A percentile compares a stretch with the other conserved stretches of the same genome.
Conservation (phyloP, 495 filamentous ascomycete species). For the Daldinia loculata region DNA sequence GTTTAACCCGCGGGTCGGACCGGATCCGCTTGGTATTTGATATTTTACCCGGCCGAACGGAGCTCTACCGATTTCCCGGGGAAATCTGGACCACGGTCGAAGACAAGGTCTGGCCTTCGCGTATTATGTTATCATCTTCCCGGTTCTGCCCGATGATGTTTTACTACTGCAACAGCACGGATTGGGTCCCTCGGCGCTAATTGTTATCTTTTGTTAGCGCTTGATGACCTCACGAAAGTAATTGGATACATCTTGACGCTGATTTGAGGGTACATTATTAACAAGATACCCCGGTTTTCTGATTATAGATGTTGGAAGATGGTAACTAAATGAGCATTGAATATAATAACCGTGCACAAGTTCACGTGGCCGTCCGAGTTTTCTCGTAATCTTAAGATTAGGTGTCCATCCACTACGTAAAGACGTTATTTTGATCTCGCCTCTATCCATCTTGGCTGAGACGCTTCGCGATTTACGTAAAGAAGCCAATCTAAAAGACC, state of each 20-base stretch:
- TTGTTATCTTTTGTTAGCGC: conserved; percentile 17
- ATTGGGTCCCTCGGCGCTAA: conserved; percentile 17
- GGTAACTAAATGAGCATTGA: conserved; percentile 13
- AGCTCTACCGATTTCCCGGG: conserved; percentile 31
- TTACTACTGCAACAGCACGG: conserved; percentile 24
- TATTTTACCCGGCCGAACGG: conserved; percentile 31
- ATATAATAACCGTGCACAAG: neutral
- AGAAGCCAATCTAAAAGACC: conserved; percentile 11
- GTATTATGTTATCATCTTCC: conserved; percentile 27
- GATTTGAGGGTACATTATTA: conserved; percentile 24
- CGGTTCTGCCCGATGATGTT: conserved; percentile 31
- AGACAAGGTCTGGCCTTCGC: conserved; percentile 12
- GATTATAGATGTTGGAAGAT: neutral
- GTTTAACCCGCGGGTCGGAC: conserved; percentile 37
- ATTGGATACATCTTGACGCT: conserved; percentile 18
- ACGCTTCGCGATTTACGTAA: conserved; percentile 30
- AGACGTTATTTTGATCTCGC: conserved; percentile 8
- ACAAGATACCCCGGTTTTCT: neutral
- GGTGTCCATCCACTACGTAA: conserved; percentile 29
- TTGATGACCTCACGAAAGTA: conserved; percentile 26
- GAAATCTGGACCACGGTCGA: conserved; percentile 34
- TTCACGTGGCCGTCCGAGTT: conserved; percentile 21
- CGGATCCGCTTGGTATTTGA: conserved; percentile 24
- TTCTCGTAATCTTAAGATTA: conserved; percentile 18
- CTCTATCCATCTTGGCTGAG: conserved; percentile 32